Evolutionary conservation across 2,329 filamentous ascomycete genomes (phyloP).

Genomic region (Xylariaceae sp.): DNA sequence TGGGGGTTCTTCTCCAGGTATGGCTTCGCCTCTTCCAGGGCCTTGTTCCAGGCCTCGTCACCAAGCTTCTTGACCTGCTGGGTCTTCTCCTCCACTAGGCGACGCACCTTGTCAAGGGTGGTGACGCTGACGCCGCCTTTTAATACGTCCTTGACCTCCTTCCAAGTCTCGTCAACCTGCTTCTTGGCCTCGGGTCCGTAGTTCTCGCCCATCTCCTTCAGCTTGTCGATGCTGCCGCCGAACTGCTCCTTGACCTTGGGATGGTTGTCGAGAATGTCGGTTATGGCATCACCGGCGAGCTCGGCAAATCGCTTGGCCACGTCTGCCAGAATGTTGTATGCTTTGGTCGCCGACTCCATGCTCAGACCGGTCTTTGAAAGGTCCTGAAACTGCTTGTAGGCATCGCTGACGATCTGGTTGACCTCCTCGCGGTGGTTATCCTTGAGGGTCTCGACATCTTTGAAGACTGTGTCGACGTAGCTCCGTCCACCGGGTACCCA

Average conservation of each 20-base stretch:
- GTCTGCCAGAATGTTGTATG: constrained; percentile 58
- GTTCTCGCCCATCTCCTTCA: constrained; percentile 63
- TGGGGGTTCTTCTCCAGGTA: constrained; percentile 72
- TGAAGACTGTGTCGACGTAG: constrained; percentile 65
- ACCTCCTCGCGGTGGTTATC: constrained; percentile 65
- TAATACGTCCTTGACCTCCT: constrained; percentile 58
- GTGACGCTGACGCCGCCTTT: constrained; percentile 52
- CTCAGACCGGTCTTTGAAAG: constrained; percentile 55
- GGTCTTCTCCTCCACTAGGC: constrained; percentile 64
- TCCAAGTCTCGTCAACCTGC: constrained; percentile 66
- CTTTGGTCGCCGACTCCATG: constrained; percentile 55
- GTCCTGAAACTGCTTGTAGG: constrained; percentile 62
- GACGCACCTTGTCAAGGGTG: constrained; percentile 50
- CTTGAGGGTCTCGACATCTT: constrained; percentile 63
- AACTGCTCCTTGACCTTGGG: constrained; percentile 67
- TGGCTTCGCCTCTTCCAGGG: constrained; percentile 64
- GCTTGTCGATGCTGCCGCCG: constrained; percentile 60
- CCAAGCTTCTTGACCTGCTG: constrained; percentile 62
- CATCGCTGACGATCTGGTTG: constrained; percentile 60
- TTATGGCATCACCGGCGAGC: constrained; percentile 56
- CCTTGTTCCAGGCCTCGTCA: constrained; percentile 68
- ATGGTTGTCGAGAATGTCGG: constrained; percentile 67
- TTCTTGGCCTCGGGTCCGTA: constrained; percentile 74
- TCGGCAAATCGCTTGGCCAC: constrained; percentile 53
- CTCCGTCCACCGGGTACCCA: constrained; percentile 66